Evolutionary conservation across 108 stramenopile species (phyloP).

Genomic region (Fragilaria radians): DNA sequence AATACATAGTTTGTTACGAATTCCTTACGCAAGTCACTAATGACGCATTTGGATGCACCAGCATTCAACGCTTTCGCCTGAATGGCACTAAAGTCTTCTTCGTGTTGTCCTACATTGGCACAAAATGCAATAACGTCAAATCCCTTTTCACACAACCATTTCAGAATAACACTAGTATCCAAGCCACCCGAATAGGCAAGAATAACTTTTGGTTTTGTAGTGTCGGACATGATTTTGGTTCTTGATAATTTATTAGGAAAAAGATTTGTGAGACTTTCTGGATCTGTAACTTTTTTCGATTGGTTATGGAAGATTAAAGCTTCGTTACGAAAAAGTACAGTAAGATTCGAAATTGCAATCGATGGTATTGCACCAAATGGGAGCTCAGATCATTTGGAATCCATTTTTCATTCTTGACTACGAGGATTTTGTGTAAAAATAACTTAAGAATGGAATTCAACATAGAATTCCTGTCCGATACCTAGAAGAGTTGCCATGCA

Average conservation of each 20-base stretch:
- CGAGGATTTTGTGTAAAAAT: too few relatives aligned
- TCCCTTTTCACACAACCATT: constrained; percentile 97
- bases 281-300: too few relatives aligned
- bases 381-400: too few relatives aligned
- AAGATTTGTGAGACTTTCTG: too few relatives aligned
- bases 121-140: constrained; percentile 97
- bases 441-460: too few relatives aligned
- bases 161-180: constrained; percentile 97
- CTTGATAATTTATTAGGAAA: too few relatives aligned
- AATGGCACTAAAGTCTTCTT: constrained; percentile 81
- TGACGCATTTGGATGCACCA: constrained; percentile 86
- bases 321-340: background rate
- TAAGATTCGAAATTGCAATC: background rate
- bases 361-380: background rate
- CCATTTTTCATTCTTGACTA: too few relatives aligned
- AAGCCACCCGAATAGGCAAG: constrained; percentile 97
- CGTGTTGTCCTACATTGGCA: constrained; percentile 91
- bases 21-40: constrained; percentile 92
- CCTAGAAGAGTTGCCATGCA: too few relatives aligned
- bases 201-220: constrained; percentile 80
- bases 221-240: constrained; percentile 30
- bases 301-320: too few relatives aligned
- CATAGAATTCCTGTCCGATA: too few relatives aligned
- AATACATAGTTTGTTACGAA: constrained; percentile 96
- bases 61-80: constrained; percentile 80